Base-by-base conservation (phyloP, 371 early-diverging fungal genomes). In the Mortierella sp. region DNA sequence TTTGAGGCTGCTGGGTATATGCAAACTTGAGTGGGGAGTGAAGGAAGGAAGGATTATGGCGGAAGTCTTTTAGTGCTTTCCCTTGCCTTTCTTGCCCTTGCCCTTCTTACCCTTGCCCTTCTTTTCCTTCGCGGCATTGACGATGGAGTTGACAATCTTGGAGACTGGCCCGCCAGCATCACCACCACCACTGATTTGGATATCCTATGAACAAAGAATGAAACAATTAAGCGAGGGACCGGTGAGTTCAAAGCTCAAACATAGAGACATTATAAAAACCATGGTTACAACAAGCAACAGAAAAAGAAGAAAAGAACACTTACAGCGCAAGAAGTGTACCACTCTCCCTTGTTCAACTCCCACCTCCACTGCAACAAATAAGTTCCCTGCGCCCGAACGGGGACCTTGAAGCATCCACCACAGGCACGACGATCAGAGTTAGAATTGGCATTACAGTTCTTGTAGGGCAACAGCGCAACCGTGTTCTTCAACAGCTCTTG, bases 261-360 rank as follows among this genome's bases (percentile, higher is more conserved):
- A 46, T 46, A 31, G 14, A 13, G 54, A n/a, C n/a, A n/a, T n/a
- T n/a, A 73, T 26, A 59, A 74, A 31, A n/a, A 40, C 16, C n/a
- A 28, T 1, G 24, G 31, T 16, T 28, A 57, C 28, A 57, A 28
- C 14, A 26, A 61, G 19, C 16, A 43, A 37, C 8, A 40, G 4
- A 37, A 21, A 74, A n/a, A 61, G 26, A 57, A 26, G 16, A 53
- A 21, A 26, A 48, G 16, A 14, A 14, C 64, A 64, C 64, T 64
- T 64, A 64, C 75, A 81, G 82, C 82, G 76, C 82, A 82, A 28
- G 73, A 75, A 72, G 82, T 76, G 71, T 82, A 82, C 82, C 82
- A 82, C 71, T 82, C 82, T 50, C 71, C 59, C 43, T 75, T 53
- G 79, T 82, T 78, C 72, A 82, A 57, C 73, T 69, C 61, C 82